Evolutionary conservation across 2,329 filamentous ascomycete species (phyloP), one percentile per base, ranked within the genome.

Genomic region (Colletotrichum incanum): DNA sequence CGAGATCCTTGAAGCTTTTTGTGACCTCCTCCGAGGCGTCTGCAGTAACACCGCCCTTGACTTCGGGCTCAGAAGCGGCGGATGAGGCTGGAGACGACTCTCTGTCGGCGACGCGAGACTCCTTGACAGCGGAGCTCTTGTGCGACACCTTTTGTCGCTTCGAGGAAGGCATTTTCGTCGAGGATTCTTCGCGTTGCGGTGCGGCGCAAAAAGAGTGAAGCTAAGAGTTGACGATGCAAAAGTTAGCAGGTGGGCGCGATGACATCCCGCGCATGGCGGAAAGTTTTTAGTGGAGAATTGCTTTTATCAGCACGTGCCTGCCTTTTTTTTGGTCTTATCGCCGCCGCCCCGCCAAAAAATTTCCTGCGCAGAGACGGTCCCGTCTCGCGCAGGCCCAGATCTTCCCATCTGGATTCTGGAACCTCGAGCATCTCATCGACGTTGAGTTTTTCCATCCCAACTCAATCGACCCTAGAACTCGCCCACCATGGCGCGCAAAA

Each of bases 401-500:
- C 39, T 60, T 49, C 28, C 43, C 28, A 49, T 5, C 23, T 50
- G 43, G 59, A 61, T 16, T 61, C 14, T 23, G 28, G 59, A 39
- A 23, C 43, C 11, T 49, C 12, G 58, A 37, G 43, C 39, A 62
- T 8, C 37, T 49, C 11, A 2, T 16, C 43, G 26, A 50, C 43
- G 43, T 62, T 43, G 37, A 39, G 59, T 2, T 62, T 62, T 62
- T 50, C 45, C 72, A 65, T 9, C 28, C 28, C 49, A 43, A 70
- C 52, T 64, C 70, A 73, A n/a, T 58, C 61, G 60, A 71, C 72
- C 39, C 34, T 58, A 54, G 49, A 65, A 65, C 50, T 50, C 60
- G 63, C 63, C 28, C 75, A 79, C 72, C 78, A 97, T 97, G 95
- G 94, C 94, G 45, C 93, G 92, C 82, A 89, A 89, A 84, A 88